Conservation (phyloP, 2,329 filamentous ascomycete species). For the Phialocephala subalpina region DNA sequence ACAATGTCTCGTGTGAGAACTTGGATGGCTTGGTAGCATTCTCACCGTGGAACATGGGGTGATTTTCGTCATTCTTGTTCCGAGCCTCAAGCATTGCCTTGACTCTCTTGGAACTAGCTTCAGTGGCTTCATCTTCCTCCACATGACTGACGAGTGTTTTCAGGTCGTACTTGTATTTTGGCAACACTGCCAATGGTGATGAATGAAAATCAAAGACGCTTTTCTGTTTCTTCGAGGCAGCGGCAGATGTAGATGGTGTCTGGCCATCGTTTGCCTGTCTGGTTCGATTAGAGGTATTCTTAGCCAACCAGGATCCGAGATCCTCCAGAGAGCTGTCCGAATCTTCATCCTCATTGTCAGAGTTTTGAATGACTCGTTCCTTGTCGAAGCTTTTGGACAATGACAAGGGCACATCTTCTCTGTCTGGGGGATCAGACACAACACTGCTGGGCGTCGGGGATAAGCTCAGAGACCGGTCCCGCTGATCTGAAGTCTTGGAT, state of each 20-base stretch:
- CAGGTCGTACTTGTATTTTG: constrained; percentile 70
- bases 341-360: constrained; percentile 70
- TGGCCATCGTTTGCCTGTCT: constrained; percentile 25
- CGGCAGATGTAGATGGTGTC: constrained; percentile 23
- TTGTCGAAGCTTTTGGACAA: neutral
- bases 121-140: constrained; percentile 64
- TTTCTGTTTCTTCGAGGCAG: constrained; percentile 26
- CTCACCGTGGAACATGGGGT: constrained; percentile 9
- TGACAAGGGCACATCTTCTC: constrained; percentile 8
- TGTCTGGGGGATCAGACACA: neutral
- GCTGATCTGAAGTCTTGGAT: constrained; percentile 14
- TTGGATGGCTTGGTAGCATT: constrained; percentile 17
- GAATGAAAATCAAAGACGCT: constrained; percentile 23
- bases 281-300: constrained; percentile 18
- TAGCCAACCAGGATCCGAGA: constrained; percentile 49
- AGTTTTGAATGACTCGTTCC: constrained; percentile 64
- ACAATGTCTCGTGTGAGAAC: constrained; percentile 45
- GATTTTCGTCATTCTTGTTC: constrained; percentile 34
- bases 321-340: constrained; percentile 63
- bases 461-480: constrained; percentile 24
- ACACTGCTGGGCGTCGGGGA: constrained; percentile 29
- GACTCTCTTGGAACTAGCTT: constrained; percentile 57
- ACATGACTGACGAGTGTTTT: constrained; percentile 68
- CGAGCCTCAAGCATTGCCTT: constrained; percentile 41
- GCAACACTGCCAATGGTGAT: constrained; percentile 59